Conservation (phyloP, 257 asterid species). For the Scutellaria barbata region DNA sequence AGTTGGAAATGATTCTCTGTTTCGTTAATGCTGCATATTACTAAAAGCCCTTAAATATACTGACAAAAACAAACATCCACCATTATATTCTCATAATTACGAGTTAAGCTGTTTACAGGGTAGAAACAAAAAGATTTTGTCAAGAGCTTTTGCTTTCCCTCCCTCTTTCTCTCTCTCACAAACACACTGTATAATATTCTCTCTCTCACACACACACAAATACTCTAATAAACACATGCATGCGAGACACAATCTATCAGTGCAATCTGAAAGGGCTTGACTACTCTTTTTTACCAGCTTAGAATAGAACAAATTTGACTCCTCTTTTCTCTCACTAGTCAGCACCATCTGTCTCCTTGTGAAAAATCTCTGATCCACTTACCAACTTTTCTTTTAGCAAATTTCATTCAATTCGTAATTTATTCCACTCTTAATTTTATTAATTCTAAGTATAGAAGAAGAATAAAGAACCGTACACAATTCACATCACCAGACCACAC, state of each 20-base stretch:
- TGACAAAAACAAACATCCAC: constrained; percentile 40
- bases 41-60: neutral
- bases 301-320: constrained; percentile 51
- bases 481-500: constrained; percentile 37
- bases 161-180: constrained; percentile 20
- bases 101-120: constrained; percentile 13
- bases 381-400: neutral
- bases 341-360: constrained; percentile 42
- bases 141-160: neutral
- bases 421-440: constrained; percentile 6
- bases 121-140: constrained; percentile 31
- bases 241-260: constrained; percentile 51
- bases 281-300: constrained; percentile 38
- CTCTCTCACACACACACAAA: constrained; percentile 14
- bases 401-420: neutral
- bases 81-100: constrained; percentile 53
- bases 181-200: neutral
- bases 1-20: neutral
- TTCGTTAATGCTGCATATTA: constrained; percentile 6
- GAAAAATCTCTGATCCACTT: constrained; percentile 41
- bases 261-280: constrained; percentile 43
- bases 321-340: constrained; percentile 68
- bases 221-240: constrained; percentile 41
- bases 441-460: neutral
- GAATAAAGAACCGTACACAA: constrained; percentile 26